Base-by-base conservation (phyloP, 2,329 filamentous ascomycete species). In the Gaeumannomyces tritici region DNA sequence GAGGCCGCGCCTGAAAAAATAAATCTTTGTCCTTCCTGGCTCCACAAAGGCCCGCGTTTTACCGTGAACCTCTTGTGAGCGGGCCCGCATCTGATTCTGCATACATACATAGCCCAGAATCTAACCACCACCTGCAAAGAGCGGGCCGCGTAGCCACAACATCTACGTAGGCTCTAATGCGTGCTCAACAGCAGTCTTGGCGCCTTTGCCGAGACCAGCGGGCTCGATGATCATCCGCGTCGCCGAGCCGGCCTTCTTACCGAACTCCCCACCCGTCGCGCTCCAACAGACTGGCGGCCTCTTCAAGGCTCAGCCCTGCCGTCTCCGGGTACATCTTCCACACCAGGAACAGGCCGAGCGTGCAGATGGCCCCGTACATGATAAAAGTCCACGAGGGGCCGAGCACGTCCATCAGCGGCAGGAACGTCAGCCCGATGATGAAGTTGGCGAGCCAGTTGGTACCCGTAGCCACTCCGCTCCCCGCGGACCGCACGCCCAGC, bases 371-470 rank as follows among this genome's bases (percentile, higher is more conserved):
- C 0, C 89, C 89, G 74, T 97, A 98, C n/a, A 89, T 73, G 0
- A 84, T 81, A 77, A 98, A 97, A 0, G 92, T 96, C 78, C 86
- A 88, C 8, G 82, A 79, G 0, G 91, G 88, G 7, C 84, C 88
- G 66, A 96, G 71, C 12, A 79, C 74, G 64, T 93, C 85, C 89
- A 96, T 92, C 79, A 97, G 83, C 0, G 91, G 91, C 69, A 98
- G 72, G 69, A 98, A 98, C 0, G 91, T 95, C 64, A 96, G 76
- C 0, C 92, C 93, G 1, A 97, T 82, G 24, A 95, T 73, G 64
- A 96, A 95, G 72, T 98, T 98, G 28, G 89, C 87, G 4, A 82
- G 83, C 93, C 93, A 98, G 70, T 85, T 97, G 8, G 90, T 96
- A 6, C 87, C 88, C 9, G 93, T 93, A 1, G 89, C 83, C 6